A percentile compares a stretch with the other conserved stretches of the same genome.
phyloP scores from a whole-genome alignment of 23 red algal species.

The Gracilaria caudata region DNA sequence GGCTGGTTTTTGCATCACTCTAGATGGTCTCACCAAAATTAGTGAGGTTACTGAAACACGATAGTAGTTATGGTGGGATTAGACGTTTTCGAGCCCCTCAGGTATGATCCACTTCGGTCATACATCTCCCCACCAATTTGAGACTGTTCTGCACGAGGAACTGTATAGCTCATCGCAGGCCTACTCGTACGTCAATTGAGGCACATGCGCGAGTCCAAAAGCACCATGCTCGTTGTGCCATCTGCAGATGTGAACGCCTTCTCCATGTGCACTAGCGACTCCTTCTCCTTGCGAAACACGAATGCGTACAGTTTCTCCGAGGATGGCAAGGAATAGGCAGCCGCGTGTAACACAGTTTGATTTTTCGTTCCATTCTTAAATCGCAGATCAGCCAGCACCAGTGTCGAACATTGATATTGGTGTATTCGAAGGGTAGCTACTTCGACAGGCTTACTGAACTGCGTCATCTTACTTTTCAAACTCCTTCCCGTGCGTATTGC shows the following conservation, averaged over 20 bases:
- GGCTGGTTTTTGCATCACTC: too few species aligned
- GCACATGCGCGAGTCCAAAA: background rate
- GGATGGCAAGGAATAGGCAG: slow-evolving; percentile 7
- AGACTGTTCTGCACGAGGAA: slow-evolving; percentile 2
- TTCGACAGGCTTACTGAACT: too few species aligned
- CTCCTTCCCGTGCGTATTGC: too few species aligned
- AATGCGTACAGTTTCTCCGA: slow-evolving; percentile 49
- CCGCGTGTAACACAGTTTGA: slow-evolving; percentile 31
- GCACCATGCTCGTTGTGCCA: background rate
- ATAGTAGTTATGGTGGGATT: slow-evolving; percentile 17
- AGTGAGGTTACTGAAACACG: too few species aligned
- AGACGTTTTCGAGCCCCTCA: slow-evolving; percentile 21
- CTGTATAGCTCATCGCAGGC: slow-evolving; percentile 19
- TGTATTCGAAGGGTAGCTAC: too few species aligned
- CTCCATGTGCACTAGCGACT: too few species aligned
- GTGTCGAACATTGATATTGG: background rate
- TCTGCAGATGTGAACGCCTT: background rate
- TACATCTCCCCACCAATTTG: slow-evolving; percentile 33
- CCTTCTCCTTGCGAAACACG: background rate
- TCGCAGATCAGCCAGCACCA: slow-evolving; percentile 15
- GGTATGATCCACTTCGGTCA: slow-evolving; percentile 17
- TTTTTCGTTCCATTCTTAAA: slow-evolving; percentile 4
- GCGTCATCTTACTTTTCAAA: too few species aligned
- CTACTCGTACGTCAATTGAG: slow-evolving; percentile 30
- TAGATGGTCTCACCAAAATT: too few species aligned